A percentile compares a stretch with the other conserved stretches of the same genome.
phyloP scores from a whole-genome alignment of 2,329 filamentous ascomycete genomes.

The Cadophora malorum region DNA sequence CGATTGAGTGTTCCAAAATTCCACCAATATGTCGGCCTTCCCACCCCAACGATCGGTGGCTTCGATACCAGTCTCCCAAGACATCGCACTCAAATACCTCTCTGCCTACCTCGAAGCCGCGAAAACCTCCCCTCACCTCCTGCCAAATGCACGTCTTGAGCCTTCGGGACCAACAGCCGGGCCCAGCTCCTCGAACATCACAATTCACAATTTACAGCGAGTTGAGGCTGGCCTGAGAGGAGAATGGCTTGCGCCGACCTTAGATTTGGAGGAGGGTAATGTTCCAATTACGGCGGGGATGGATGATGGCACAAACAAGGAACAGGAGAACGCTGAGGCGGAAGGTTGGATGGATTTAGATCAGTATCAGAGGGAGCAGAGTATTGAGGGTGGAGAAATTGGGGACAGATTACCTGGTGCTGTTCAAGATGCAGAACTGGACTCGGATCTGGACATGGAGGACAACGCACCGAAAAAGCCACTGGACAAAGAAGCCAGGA shows the following conservation, averaged over 20 bases:
- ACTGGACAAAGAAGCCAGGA: slow-evolving; percentile 47
- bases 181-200: slow-evolving; percentile 47
- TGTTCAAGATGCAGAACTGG: slow-evolving; percentile 49
- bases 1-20: slow-evolving; percentile 8
- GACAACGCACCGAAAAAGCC: slow-evolving; percentile 46
- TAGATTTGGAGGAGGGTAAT: slow-evolving; percentile 47
- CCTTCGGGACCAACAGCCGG: slow-evolving; percentile 43
- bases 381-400: slow-evolving; percentile 41
- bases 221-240: slow-evolving; percentile 59
- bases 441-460: slow-evolving; percentile 49
- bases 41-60: slow-evolving; percentile 40
- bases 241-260: slow-evolving; percentile 53
- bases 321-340: slow-evolving; percentile 36
- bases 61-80: slow-evolving; percentile 40
- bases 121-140: slow-evolving; percentile 39
- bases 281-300: slow-evolving; percentile 40
- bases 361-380: slow-evolving; percentile 46
- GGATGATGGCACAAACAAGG: slow-evolving; percentile 36
- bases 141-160: slow-evolving; percentile 46
- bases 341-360: slow-evolving; percentile 48
- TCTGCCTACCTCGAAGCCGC: slow-evolving; percentile 41
- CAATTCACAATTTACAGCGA: slow-evolving; percentile 58
- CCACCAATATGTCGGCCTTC: slow-evolving; percentile 42
- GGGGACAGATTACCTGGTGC: slow-evolving; percentile 29
- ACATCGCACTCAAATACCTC: slow-evolving; percentile 43